Conservation (phyloP, 2,329 filamentous ascomycete species). For the Chaetomium strumarium region DNA sequence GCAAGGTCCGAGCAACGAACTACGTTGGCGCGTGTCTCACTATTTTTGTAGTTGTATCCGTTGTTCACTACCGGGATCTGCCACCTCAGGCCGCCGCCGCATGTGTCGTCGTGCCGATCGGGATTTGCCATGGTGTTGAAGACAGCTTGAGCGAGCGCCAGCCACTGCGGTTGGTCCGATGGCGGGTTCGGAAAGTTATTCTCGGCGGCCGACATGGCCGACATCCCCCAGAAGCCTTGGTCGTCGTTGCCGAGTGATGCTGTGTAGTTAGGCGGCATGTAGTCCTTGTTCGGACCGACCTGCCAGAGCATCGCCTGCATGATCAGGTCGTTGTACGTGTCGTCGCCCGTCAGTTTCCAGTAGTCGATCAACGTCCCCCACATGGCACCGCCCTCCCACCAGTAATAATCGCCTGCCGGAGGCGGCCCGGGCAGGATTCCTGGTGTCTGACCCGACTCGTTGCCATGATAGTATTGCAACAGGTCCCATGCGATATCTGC, state of each 20-base stretch:
- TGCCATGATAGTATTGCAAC: constrained; percentile 42
- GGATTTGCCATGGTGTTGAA: constrained; percentile 55
- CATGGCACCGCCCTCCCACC: constrained; percentile 61
- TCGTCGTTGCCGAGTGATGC: constrained; percentile 59
- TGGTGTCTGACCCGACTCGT: constrained; percentile 38
- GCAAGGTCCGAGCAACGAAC: constrained; percentile 31
- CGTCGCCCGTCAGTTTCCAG: constrained; percentile 56
- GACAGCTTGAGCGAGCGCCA: constrained; percentile 62
- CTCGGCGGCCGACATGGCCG: constrained; percentile 62
- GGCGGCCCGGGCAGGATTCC: constrained; percentile 46
- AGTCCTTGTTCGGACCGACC: constrained; percentile 46
- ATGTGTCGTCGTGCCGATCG: constrained; percentile 58
- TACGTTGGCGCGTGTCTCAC: constrained; percentile 28
- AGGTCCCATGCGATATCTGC: constrained; percentile 39
- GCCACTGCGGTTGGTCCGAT: constrained; percentile 50
- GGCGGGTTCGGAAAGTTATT: constrained; percentile 56
- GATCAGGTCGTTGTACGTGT: constrained; percentile 49
- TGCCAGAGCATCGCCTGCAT: constrained; percentile 49
- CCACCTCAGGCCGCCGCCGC: constrained; percentile 67
- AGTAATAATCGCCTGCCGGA: constrained; percentile 50
- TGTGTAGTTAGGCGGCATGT: constrained; percentile 50
- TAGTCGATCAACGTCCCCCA: constrained; percentile 60
- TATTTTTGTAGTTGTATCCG: constrained; percentile 73
- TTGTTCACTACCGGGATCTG: constrained; percentile 70
- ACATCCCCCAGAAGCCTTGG: constrained; percentile 64